Conservation (phyloP, 139 green algal genomes). For the Gonium pectorale region DNA sequence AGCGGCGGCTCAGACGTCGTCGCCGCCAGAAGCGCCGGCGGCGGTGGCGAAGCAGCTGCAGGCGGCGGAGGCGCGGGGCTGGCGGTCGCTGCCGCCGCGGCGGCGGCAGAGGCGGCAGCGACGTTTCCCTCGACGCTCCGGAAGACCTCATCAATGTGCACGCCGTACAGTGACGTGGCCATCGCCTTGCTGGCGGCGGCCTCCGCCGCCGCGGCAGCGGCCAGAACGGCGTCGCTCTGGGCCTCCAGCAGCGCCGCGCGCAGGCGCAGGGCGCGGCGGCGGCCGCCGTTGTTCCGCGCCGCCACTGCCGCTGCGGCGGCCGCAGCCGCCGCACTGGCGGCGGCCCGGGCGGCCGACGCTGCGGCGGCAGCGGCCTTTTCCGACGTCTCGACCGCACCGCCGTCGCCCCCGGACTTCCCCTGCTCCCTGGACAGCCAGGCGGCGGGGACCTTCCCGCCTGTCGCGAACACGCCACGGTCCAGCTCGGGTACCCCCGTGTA, state of each 20-base stretch:
- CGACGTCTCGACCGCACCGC: background rate
- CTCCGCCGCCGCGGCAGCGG: background rate
- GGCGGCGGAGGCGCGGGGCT: too few species aligned
- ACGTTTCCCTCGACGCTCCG: background rate
- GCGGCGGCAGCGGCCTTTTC: background rate
- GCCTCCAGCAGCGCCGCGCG: background rate
- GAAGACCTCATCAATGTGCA: conserved; percentile 11
- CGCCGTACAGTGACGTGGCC: conserved; percentile 3
- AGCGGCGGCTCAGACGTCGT: too few species aligned
- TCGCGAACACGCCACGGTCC: conserved; percentile 2
- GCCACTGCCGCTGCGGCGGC: background rate
- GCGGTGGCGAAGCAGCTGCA: too few species aligned
- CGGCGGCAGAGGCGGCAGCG: background rate
- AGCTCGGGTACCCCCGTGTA: conserved; percentile 22
- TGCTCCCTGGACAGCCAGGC: background rate
- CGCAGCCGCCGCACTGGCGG: background rate
- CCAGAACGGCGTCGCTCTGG: background rate
- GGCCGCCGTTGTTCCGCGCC: background rate
- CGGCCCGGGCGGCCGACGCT: background rate
- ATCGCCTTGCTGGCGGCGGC: background rate
- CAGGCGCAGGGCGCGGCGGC: background rate
- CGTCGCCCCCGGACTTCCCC: background rate
- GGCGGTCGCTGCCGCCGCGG: too few species aligned
- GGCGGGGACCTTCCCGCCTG: background rate
- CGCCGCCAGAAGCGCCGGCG: too few species aligned